Conservation (phyloP, 2,329 filamentous ascomycete genomes). For the Botrytis fabae region DNA sequence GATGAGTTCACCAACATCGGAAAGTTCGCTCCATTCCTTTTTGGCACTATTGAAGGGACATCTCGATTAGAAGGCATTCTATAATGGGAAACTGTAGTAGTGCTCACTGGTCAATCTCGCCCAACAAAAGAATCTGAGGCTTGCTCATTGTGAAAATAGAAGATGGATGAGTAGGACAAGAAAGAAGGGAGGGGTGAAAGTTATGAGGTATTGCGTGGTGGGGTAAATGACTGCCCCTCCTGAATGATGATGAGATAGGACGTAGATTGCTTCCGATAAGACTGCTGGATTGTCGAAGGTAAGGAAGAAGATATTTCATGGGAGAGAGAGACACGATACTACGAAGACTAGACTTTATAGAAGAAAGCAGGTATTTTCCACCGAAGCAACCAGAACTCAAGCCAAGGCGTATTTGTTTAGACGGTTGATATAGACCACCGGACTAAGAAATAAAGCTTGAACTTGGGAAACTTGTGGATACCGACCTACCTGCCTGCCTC, state of each 20-base stretch:
- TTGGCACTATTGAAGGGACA: slow-evolving; percentile 56
- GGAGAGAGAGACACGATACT: not conserved
- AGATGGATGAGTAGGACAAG: not conserved
- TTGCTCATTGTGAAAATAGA: slow-evolving; percentile 42
- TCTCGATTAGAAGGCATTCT: not conserved
- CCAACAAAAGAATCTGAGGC: slow-evolving; percentile 63
- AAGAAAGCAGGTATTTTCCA: not conserved
- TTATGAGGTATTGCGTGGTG: slow-evolving; percentile 27
- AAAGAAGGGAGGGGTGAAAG: slow-evolving; percentile 9
- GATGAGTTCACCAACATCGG: slow-evolving; percentile 64
- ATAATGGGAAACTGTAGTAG: slow-evolving; percentile 5
- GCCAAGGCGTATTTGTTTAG: not conserved
- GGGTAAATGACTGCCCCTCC: slow-evolving; percentile 35
- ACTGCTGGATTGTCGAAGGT: not conserved
- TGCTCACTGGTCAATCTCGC: slow-evolving; percentile 62
- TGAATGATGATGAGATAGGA: slow-evolving; percentile 22
- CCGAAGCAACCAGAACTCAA: not conserved
- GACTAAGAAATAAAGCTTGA: not conserved
- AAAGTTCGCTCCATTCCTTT: slow-evolving; percentile 62
- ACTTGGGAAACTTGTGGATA: not conserved
- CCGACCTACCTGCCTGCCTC: not conserved
- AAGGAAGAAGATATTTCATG: not conserved
- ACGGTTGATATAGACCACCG: not conserved
- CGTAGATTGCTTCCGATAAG: slow-evolving; percentile 8
- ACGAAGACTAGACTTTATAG: not conserved